Evolutionary conservation across 2,329 filamentous ascomycete species (phyloP), one percentile per base, ranked within the genome.

Genomic region (Curvularia hawaiiensis): DNA sequence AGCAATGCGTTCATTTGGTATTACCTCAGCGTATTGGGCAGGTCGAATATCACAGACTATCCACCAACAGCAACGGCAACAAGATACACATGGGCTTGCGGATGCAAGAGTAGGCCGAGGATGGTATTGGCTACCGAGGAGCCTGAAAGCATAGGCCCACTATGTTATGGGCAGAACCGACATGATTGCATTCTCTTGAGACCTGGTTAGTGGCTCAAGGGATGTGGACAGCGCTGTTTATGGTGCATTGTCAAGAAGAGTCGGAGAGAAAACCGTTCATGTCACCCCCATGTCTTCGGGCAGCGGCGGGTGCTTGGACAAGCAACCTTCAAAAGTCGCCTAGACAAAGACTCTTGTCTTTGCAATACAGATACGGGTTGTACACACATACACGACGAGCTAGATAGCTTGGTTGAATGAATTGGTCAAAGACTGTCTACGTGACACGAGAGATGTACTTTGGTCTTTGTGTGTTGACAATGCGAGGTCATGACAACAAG

Each of bases 281-380:
- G 52, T 44, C 31, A 70, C 43, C 66, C 69, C 70, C 62, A 48
- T 64, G 62, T 53, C 44, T 8, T 46, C 49, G 50, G 28, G 59
- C 50, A 52, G 61, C 39, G 60, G 68, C 60, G 66, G 71, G 59
- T 59, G 40, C 54, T 49, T 57, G 51, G 48, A 52, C 56, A 48
- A 52, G 50, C 61, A 64, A 58, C 63, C 65, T 69, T 65, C 7
- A 66, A 71, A 72, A 75, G 71, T 73, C 55, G 71, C 69, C 57
- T 66, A 66, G 67, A 70, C 69, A 41, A 46, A 73, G 70, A 73
- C 50, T 68, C 62, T 58, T 74, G 70, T 68, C 70, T 69, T 64
- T 63, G 71, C 69, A 67, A 70, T 70, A 75, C 72, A 74, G 71
- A 75, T 73, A 67, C 70, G 69, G 69, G 68, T 60, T 62, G 65